Evolutionary conservation across 1,284 basidiomycete genomes (phyloP), one percentile per base, ranked within the genome.

Genomic region (Mycena sp.): DNA sequence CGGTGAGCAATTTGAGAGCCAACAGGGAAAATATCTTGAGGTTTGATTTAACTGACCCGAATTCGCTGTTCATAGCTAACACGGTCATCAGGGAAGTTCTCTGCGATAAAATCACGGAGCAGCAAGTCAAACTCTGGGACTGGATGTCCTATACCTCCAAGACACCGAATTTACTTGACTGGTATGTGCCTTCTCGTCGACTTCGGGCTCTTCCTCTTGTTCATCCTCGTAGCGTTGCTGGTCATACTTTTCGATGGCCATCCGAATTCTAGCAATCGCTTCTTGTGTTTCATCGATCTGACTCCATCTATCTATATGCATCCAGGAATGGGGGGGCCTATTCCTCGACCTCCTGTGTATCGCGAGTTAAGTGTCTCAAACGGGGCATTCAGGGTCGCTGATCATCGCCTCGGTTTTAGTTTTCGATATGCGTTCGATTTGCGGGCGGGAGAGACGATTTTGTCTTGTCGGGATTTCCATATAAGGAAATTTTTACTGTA

Each of bases 231-330:
- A 17, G 32, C 51, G 28, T 7, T 41, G 51, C 19, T 45, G 21
- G 30, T 55, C 41, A 16, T 44, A 55, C 28, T 35, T 45, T 7
- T 55, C 52, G 1, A 55, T 35, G 2, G 41, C 40, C 52, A 55
- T 55, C 4, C 52, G 52, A 14, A 55, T 55, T 9, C 52, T 1
- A 10, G 52, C 52, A 35, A 55, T 35, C 1, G 52, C n/a, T 28
- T 55, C 52, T 35, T 55, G 52, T 2, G 12, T 43, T 35, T 55
- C 52, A 16, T 55, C 41, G 1, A 55, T 55, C 11, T 28, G 41
- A 28, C n/a, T 55, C 7, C 52, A 55, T 55, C 52, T 55, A 9
- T 4, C 23, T 7, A 4, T n/a, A n/a, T n/a, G n/a, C n/a, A n/a
- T n/a, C n/a, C n/a, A n/a, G n/a, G n/a, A n/a, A n/a, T n/a, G n/a